Base-by-base conservation (phyloP, 352 stramenopile species). In the Detonula confervacea region DNA sequence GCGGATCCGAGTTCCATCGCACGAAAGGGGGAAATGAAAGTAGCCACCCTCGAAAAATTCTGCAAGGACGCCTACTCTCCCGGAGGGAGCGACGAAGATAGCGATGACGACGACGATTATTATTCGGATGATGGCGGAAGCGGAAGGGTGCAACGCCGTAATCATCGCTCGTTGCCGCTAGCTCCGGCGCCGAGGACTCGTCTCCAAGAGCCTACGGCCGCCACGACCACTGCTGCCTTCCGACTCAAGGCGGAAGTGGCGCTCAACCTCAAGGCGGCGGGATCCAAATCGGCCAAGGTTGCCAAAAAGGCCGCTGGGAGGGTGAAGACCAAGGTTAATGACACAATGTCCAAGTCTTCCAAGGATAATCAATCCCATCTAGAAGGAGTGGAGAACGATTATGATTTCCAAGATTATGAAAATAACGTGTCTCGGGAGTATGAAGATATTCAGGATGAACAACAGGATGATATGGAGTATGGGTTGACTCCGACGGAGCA, bases 341-440 rank as follows among this genome's bases (percentile, higher is more conserved):
- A 69, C 27, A 57, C 18, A 56, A 76, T 64, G 54, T 37, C 5
- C 51, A 44, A 46, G 18, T 5, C 2, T 33, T 2, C 18, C 20
- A 39, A 66, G 39, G 44, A 57, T 33, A 39, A 64, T 55, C 24
- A 61, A 20, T n/a, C n/a, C n/a, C n/a, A n/a, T n/a, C n/a, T n/a
- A n/a, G n/a, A n/a, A n/a, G n/a, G n/a, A n/a, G 35, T 76, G 18
- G 39, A 68, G 56, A 77, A 77, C 57, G 56, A 77, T 52, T 77
- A 62, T 35, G 54, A 67, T 56, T 77, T 77, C 69, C 33, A 25
- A 20, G 44, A 76, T 25, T 76, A 76, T 56, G 14, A 30, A 73
- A 49, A 57, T 35, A 44, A 30, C n/a, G n/a, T 64, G 44, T 29
- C 37, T 9, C 35, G 29, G 6, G 60, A 57, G 16, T n/a, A 42